A percentile compares a stretch with the other conserved stretches of the same genome.
Conservation (phyloP, 495 filamentous ascomycete species). For the Penicillium robsamsonii region DNA sequence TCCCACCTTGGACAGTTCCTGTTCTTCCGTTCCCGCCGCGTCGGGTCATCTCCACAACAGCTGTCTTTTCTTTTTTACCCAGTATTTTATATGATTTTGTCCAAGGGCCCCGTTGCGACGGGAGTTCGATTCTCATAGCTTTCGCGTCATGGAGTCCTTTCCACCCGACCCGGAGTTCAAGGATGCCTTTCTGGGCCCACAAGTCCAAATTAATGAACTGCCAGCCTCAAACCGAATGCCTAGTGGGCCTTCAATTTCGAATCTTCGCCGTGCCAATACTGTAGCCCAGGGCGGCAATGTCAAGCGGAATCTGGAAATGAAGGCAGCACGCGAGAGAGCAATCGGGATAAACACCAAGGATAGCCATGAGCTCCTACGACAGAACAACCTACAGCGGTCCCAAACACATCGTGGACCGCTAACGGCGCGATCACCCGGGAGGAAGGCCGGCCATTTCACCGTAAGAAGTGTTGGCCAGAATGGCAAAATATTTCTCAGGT, state of each 20-base stretch:
- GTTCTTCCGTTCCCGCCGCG: not conserved
- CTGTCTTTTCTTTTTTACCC: not conserved
- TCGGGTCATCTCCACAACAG: no score
- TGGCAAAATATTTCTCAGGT: conserved; percentile 93
- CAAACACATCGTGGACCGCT: conserved; percentile 31
- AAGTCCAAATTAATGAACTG: conserved; percentile 24
- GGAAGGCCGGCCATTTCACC: conserved; percentile 76
- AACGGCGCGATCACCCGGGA: conserved; percentile 34
- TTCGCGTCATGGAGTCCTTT: conserved; percentile 27
- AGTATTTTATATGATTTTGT: not conserved
- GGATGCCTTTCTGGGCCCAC: conserved; percentile 18
- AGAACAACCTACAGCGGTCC: conserved; percentile 40
- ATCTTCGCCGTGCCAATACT: conserved; percentile 44
- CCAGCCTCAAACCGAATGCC: conserved; percentile 16
- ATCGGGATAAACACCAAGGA: conserved; percentile 45
- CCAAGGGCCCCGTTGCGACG: conserved; percentile 17
- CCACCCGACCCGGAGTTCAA: conserved; percentile 18
- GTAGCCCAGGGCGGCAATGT: conserved; percentile 38
- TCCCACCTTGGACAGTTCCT: conserved; percentile 1
- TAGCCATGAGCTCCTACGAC: conserved; percentile 48
- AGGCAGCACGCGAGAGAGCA: conserved; percentile 32
- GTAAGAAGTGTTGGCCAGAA: conserved; percentile 93
- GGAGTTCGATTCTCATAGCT: conserved; percentile 13
- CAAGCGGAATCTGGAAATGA: conserved; percentile 33
- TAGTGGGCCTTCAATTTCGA: conserved; percentile 23